Evolutionary conservation across 306 rosid genomes (phyloP), one percentile per base, ranked within the genome.

Genomic region (Inga laurina): DNA sequence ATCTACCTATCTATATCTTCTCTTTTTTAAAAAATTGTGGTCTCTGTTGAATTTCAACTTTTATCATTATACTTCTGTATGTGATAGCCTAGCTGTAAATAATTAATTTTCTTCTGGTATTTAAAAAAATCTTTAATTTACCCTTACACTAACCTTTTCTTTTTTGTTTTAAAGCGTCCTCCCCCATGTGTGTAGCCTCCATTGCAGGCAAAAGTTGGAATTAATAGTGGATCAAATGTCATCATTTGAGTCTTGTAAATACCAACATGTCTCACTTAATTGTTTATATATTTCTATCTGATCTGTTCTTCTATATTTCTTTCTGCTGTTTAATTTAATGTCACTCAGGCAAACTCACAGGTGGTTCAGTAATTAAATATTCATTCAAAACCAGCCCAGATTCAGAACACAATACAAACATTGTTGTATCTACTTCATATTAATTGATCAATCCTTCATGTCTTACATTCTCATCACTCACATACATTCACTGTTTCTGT

Each of bases 361-460:
- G 76, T 68, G 70, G 75, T 48, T 73, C 64, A 72, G 37, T 75
- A 67, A 75, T 87, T 83, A 75, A 83, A 79, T 87, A 83, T 83
- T 56, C 32, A 79, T 82, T 82, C 88, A 84, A 39, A 76, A 80
- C 81, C 88, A 87, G 79, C 84, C 16, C 39, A 79, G 86, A 83
- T 85, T 87, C 88, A 79, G 41, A 52, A 52, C 59, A 27, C 52
- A 43, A 43, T 27, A 43, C 43, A 49, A 80, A 82, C 52, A 71
- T 54, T 30, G 15, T 65, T 65, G 43, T 65, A 32, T 21, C 43
- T 65, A 4, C 43, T 65, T 75, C 66, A 27, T 30, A 76, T 79
- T 82, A 79, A 85, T 79, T 82, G 52, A 37, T 80, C 79, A 80
- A 82, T 70, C 52, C 43, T 21, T 41, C 75, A 69, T 65, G 43